Evolutionary conservation across 257 asterid species (phyloP).

Genomic region (Jacaranda mimosifolia): DNA sequence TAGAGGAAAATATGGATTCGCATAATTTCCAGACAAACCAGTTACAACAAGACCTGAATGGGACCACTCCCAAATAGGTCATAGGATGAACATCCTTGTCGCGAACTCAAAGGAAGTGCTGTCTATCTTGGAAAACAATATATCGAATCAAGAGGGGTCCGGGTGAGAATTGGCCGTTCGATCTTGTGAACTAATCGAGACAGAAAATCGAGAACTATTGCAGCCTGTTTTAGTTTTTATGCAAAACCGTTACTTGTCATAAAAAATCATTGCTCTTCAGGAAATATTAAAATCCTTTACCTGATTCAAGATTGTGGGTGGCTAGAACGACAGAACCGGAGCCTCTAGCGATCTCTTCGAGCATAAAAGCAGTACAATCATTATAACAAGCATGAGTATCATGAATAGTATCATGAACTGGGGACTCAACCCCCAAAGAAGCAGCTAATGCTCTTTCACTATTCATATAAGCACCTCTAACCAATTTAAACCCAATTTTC

Average conservation of each 20-base stretch:
- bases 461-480: slow-evolving; percentile 88
- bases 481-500: slow-evolving; percentile 77
- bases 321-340: slow-evolving; percentile 80
- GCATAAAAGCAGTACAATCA: slow-evolving; percentile 67
- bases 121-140: too few relatives aligned
- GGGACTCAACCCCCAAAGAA: slow-evolving; percentile 56
- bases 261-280: too few relatives aligned
- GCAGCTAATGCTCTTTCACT: slow-evolving; percentile 58
- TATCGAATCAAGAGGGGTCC: background rate
- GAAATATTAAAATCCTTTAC: background rate
- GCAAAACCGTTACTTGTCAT: slow-evolving; percentile 6
- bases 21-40: too few relatives aligned
- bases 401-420: slow-evolving; percentile 61
- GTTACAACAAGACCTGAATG: too few relatives aligned
- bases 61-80: too few relatives aligned
- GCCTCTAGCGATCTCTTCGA: slow-evolving; percentile 63
- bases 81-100: background rate
- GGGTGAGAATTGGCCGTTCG: slow-evolving; percentile 6
- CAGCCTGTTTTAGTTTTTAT: slow-evolving; percentile 1
- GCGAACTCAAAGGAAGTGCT: background rate
- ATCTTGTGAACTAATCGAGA: slow-evolving; percentile 6
- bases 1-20: too few relatives aligned
- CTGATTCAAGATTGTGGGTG: slow-evolving; percentile 67
- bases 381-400: slow-evolving; percentile 69
- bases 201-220: background rate